Evolutionary conservation across 192 early-diverging fungal species (phyloP).

Genomic region (Coemansia sp.): DNA sequence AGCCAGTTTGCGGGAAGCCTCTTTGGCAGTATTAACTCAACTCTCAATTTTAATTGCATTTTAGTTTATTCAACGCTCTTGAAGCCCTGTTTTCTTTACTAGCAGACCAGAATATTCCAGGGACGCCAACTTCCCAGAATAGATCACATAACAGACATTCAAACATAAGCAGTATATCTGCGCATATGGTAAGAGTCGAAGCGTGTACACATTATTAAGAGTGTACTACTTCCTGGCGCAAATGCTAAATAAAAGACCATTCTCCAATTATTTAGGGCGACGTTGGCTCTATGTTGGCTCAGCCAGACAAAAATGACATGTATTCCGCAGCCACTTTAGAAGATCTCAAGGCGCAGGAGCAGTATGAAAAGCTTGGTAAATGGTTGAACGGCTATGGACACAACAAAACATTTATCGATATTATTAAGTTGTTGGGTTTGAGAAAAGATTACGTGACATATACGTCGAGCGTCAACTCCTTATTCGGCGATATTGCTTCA

Average conservation of each 20-base stretch:
- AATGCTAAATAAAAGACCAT: not conserved
- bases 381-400: not conserved
- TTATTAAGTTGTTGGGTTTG: not conserved
- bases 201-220: not conserved
- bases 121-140: not conserved
- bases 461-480: not conserved
- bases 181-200: not conserved
- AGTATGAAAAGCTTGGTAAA: not conserved
- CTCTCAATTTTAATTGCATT: no score
- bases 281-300: not conserved
- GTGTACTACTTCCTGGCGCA: not conserved
- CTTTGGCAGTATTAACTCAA: no score
- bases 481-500: not conserved
- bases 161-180: not conserved
- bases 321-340: no score
- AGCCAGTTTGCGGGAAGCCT: no score
- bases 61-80: no score
- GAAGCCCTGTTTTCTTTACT: no score
- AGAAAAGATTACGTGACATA: not conserved
- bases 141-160: not conserved
- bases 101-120: not conserved
- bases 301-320: not conserved
- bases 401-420: not conserved
- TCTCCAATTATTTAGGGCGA: not conserved
- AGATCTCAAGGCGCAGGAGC: not conserved